Evolutionary conservation across 2,329 filamentous ascomycete species (phyloP), one percentile per base, ranked within the genome.

Genomic region (Colletotrichum filicis): DNA sequence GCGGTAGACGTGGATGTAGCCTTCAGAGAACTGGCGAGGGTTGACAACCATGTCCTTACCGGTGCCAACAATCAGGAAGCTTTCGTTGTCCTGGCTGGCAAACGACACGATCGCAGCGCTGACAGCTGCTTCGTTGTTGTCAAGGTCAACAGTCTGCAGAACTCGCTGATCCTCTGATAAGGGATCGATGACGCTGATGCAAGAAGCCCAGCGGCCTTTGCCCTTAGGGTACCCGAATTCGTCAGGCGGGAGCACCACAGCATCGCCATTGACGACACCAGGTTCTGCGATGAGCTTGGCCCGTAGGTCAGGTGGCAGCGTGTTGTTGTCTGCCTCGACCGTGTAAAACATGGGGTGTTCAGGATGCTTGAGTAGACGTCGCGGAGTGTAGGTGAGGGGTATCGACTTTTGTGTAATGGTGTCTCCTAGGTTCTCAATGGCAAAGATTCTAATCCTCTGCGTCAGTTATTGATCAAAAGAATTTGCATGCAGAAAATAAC

Each of bases 241-340:
- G 76, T 93, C 90, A 1, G 95, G 90, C 0, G 94, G 92, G 2
- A 97, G 86, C 12, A 92, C 87, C 5, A 87, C 86, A n/a, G 89
- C 87, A 75, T 95, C 92, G 6, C 93, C 94, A 79, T 95, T 95
- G 8, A 92, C 90, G 4, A 91, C 87, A 7, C 87, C 87, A 0
- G 93, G 91, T 76, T 97, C 93, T 37, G 92, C 89, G 12, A 97
- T 87, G 1, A 98, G 87, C 75, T 92, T 90, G n/a, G 90, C 87
- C 68, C 92, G 91, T 8, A 95, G 92, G n/a, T 93, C 90, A 6
- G 93, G 92, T 1, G 95, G 92, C 2, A 99, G 87, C 0, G 95
- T 94, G 79, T 98, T 97, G 81, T 97, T 97, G 76, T 99, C 97
- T 12, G 95, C 91, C 83, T 98, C 94, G 64, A 98, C 95, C 7